A percentile compares a stretch with the other conserved stretches of the same genome.
Evolutionary conservation across 176 grass and related monocot genomes (phyloP).

Genomic region (Oryza glaberrima): DNA sequence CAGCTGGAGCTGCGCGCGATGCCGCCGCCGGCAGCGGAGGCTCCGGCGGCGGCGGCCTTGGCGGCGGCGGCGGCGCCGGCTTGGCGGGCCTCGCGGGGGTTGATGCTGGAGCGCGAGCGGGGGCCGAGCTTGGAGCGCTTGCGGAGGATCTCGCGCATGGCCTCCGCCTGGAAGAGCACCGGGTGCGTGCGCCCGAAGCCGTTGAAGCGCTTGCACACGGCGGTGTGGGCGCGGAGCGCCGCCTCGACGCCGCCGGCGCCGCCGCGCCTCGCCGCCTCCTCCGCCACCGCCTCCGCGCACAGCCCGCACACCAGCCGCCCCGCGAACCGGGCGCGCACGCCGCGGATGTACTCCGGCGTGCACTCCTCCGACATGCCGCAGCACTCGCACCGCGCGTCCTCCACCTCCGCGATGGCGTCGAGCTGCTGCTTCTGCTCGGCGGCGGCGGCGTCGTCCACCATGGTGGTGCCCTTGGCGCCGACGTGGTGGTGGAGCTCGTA

Average conservation of each 20-base stretch:
- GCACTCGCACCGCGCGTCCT: constrained; percentile 85
- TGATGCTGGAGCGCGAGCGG: constrained; percentile 54
- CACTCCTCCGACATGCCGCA: constrained; percentile 96
- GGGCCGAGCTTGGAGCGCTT: constrained; percentile 67
- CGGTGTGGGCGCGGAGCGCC: constrained; percentile 62
- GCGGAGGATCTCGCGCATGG: constrained; percentile 86
- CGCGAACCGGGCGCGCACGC: constrained; percentile 65
- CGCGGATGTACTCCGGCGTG: constrained; percentile 76
- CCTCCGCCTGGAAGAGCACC: constrained; percentile 83
- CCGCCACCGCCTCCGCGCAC: constrained; percentile 65
- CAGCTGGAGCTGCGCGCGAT: constrained; percentile 88
- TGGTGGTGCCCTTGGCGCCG: background rate
- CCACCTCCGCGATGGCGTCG: constrained; percentile 59
- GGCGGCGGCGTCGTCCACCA: background rate
- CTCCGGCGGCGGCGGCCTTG: background rate
- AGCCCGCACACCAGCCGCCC: constrained; percentile 85
- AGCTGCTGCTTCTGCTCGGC: background rate
- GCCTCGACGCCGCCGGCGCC: constrained; percentile 42
- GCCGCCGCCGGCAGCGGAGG: background rate
- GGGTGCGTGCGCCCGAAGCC: constrained; percentile 72
- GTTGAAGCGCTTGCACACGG: constrained; percentile 78
- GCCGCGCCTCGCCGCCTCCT: constrained; percentile 58
- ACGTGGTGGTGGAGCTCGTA: constrained; percentile 60
- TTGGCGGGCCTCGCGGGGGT: constrained; percentile 51
- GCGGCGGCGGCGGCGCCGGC: background rate